Conservation (phyloP, 108 stramenopile species). For the Pseudonitzschia multistriata region DNA sequence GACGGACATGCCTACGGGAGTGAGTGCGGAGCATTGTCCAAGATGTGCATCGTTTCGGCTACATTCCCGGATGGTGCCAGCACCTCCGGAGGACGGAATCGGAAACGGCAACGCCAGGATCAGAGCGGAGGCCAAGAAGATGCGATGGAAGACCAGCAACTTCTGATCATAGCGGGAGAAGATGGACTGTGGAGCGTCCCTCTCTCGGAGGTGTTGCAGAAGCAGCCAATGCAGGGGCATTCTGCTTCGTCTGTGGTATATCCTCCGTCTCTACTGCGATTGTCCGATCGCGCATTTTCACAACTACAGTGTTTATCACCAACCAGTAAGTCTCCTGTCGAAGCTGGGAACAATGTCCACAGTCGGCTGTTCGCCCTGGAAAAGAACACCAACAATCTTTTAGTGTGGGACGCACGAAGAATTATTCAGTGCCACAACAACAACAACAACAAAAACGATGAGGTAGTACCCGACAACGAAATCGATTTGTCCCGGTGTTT, state of each 20-base stretch:
- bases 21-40: neutral
- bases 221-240: neutral
- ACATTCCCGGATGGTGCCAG: neutral
- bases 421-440: neutral
- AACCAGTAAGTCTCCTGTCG: neutral
- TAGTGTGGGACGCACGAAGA: neutral
- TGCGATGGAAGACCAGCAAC: neutral
- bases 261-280: neutral
- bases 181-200: slow-evolving; percentile 20
- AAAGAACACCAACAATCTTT: slow-evolving; percentile 1
- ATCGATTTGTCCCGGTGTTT: slow-evolving; percentile 7
- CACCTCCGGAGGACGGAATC: neutral
- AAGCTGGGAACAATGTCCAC: neutral
- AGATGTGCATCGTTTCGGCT: neutral
- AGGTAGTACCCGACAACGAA: neutral
- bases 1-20: too few species aligned
- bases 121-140: neutral
- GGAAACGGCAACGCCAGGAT: neutral
- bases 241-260: neutral
- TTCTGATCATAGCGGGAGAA: slow-evolving; percentile 11
- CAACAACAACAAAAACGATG: neutral
- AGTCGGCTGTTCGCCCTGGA: neutral
- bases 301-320: neutral
- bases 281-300: slow-evolving; percentile 1
- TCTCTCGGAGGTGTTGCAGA: neutral